Evolutionary conservation across 768 basidiomycete species (phyloP).

Genomic region (Termitomyces bulborhizus): DNA sequence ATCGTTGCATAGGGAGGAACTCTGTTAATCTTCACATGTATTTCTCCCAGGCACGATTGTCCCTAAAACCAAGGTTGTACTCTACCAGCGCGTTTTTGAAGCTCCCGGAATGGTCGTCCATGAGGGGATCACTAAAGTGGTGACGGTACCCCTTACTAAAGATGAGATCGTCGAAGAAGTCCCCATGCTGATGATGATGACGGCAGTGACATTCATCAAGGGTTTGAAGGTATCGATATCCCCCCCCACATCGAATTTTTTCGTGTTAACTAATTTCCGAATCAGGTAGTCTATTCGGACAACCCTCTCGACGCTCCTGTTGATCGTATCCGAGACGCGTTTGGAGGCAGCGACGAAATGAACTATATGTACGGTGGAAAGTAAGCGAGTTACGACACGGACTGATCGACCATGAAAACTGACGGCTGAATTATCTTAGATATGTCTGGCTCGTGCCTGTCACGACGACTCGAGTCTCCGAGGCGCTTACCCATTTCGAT

Average conservation of each 20-base stretch:
- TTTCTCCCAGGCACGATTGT: background rate
- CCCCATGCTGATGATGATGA: background rate
- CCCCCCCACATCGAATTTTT: no score
- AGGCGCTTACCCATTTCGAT: background rate
- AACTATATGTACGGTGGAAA: background rate
- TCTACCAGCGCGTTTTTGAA: background rate
- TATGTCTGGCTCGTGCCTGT: slow-evolving; percentile 3
- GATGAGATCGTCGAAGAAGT: background rate
- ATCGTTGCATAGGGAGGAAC: background rate
- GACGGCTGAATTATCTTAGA: background rate
- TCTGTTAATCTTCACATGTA: no score
- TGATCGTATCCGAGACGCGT: background rate
- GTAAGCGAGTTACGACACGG: background rate
- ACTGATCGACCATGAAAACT: background rate
- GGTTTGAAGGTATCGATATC: background rate
- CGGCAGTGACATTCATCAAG: background rate
- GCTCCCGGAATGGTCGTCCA: background rate
- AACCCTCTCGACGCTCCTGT: background rate
- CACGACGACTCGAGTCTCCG: background rate
- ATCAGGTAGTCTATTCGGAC: background rate
- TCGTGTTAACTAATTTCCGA: no score
- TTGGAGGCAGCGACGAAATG: slow-evolving; percentile 4
- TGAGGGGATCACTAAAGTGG: background rate
- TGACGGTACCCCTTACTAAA: background rate
- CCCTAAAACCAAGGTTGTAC: background rate